Evolutionary conservation across 2,329 filamentous ascomycete species (phyloP).

Genomic region (Ustulina deusta): DNA sequence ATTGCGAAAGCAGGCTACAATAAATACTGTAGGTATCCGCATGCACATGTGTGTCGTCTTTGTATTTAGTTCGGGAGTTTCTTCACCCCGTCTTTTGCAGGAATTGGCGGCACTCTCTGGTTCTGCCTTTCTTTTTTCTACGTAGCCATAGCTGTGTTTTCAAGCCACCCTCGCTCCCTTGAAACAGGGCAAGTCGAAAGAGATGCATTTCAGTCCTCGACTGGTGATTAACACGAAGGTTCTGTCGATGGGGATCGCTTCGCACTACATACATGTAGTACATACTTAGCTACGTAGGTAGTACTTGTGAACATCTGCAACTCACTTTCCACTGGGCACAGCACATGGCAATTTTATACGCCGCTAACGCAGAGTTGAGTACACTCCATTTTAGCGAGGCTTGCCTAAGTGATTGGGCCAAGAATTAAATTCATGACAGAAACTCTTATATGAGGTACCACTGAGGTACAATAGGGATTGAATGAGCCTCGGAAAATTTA

Average conservation of each 20-base stretch:
- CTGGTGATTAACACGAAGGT: constrained; percentile 1
- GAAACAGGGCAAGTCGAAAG: constrained; percentile 1
- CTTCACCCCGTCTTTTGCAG: background rate
- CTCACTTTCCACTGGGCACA: background rate
- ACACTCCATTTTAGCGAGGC: background rate
- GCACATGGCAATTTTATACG: constrained; percentile 1
- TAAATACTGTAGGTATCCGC: too few relatives aligned
- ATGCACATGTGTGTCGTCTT: background rate
- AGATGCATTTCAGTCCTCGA: constrained; percentile 12
- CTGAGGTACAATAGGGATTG: background rate
- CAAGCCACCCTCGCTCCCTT: constrained; percentile 21
- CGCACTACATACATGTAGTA: background rate
- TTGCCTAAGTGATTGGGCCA: background rate
- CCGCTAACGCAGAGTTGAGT: background rate
- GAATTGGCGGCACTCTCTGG: background rate
- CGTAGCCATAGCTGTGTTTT: background rate
- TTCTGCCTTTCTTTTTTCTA: constrained; percentile 4
- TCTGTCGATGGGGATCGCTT: background rate
- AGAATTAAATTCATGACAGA: background rate
- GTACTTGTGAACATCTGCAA: background rate
- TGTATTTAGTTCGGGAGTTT: background rate
- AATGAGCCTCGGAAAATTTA: constrained; percentile 9
- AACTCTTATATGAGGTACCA: background rate
- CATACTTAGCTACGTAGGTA: background rate
- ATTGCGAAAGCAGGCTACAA: constrained; percentile 19